Base-by-base conservation (phyloP, 257 asterid species). In the Fraxinus anomala region DNA sequence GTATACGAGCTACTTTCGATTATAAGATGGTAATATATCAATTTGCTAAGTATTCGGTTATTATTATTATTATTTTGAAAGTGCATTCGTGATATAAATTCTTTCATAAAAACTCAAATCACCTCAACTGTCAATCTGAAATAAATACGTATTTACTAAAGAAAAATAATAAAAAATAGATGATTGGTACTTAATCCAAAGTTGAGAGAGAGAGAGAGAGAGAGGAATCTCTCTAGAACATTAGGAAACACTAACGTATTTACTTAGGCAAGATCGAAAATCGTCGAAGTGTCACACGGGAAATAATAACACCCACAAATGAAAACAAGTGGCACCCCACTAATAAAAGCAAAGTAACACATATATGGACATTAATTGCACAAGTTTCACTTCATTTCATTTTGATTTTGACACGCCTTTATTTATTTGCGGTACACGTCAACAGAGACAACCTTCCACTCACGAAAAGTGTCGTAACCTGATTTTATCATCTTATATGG, bases 251-350 rank as follows among this genome's bases (percentile, higher is more conserved):
- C 17, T 42, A 42, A 42, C 24, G 10, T 56, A 6, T 1, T n/a
- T n/a, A 59, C 31, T 30, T 21, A 1, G 10, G 30, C 67, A 59
- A 8, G 31, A 21, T 7, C 28, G 67, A 59, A 59, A 21, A 1
- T 10, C 10, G 30, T 24, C 3, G 31, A 26, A 30, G 69, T 10
- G 69, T 63, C 19, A 63, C 36, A 10, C 31, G 69, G 73, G 71
- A 69, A 81, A 63, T 80, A 79, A 67, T 79, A 73, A 68, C 42
- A 68, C 31, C 85, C 85, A 79, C 72, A 72, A 11, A 73, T 31
- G 81, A 51, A 66, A 12, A 36, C 36, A 63, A 76, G 76, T 68
- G 75, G 67, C 68, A 33, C 14, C 72, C 75, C 84, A 68, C 80
- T 68, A 75, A 80, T 21, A 26, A 36, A 63, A 36, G 0, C 66